Evolutionary conservation across 129 eudicot genomes (phyloP).

Genomic region (Arctium minus): DNA sequence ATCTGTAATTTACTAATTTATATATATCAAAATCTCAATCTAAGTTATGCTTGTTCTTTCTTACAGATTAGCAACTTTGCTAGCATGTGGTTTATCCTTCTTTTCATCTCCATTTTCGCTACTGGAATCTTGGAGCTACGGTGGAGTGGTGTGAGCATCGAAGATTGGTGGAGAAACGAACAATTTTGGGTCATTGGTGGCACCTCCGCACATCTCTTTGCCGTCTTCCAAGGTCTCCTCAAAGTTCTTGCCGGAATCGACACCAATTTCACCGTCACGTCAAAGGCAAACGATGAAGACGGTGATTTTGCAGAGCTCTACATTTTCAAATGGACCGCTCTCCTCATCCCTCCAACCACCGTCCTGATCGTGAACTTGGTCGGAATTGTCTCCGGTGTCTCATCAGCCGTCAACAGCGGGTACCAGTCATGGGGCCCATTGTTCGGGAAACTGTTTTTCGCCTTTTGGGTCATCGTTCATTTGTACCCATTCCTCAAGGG

Average conservation of each 20-base stretch:
- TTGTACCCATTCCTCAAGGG: constrained; percentile 71
- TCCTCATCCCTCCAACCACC: constrained; percentile 68
- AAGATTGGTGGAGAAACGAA: constrained; percentile 82
- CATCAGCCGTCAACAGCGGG: constrained; percentile 61
- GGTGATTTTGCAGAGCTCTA: constrained; percentile 70
- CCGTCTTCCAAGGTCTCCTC: constrained; percentile 64
- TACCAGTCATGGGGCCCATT: constrained; percentile 73
- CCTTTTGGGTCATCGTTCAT: constrained; percentile 72
- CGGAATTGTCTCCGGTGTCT: constrained; percentile 62
- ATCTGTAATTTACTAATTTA: too few species aligned
- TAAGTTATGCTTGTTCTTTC: neutral
- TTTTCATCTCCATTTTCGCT: constrained; percentile 61
- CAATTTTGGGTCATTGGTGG: constrained; percentile 85
- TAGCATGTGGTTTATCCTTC: constrained; percentile 55
- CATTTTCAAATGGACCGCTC: constrained; percentile 70
- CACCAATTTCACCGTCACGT: constrained; percentile 62
- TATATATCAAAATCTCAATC: neutral
- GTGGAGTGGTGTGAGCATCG: constrained; percentile 68
- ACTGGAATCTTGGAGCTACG: constrained; percentile 60
- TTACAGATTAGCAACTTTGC: constrained; percentile 68
- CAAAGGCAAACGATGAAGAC: constrained; percentile 57
- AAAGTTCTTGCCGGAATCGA: constrained; percentile 68
- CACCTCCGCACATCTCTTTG: constrained; percentile 63
- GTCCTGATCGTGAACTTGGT: constrained; percentile 54
- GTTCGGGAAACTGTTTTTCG: constrained; percentile 64